Conservation (phyloP, 352 stramenopile species). For the Plasmopara viticola region DNA sequence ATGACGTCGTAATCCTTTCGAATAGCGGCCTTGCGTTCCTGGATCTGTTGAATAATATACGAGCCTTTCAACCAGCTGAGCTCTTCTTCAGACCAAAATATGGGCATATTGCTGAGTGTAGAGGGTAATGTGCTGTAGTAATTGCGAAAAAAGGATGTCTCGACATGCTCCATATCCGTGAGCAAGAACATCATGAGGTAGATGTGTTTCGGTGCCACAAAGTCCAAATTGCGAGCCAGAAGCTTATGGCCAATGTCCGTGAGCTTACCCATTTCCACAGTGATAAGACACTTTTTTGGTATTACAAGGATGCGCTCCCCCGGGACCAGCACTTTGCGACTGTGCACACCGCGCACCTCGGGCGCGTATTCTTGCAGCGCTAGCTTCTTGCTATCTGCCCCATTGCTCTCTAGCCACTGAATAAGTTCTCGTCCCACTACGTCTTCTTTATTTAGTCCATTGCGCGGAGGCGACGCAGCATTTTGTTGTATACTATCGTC, state of each 20-base stretch:
- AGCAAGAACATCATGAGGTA: slow-evolving; percentile 99
- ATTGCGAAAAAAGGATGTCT: slow-evolving; percentile 82
- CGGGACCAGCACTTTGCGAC: slow-evolving; percentile 72
- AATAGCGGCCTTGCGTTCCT: slow-evolving; percentile 94
- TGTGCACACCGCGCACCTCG: slow-evolving; percentile 91
- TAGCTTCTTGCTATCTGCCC: slow-evolving; percentile 75
- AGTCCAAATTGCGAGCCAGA: slow-evolving; percentile 88
- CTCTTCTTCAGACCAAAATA: slow-evolving; percentile 97
- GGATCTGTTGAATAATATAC: slow-evolving; percentile 92
- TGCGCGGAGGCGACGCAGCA: slow-evolving; percentile 3
- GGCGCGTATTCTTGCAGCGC: slow-evolving; percentile 84
- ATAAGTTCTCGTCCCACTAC: slow-evolving; percentile 61
- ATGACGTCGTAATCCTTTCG: slow-evolving; percentile 96
- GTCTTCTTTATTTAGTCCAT: slow-evolving; percentile 24
- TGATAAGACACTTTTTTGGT: slow-evolving; percentile 95
- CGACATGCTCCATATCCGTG: slow-evolving; percentile 91
- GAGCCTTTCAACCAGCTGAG: slow-evolving; percentile 88
- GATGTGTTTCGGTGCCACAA: slow-evolving; percentile 99
- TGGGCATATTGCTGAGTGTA: slow-evolving; percentile 96
- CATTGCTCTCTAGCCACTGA: slow-evolving; percentile 63
- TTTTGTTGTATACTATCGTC: not conserved
- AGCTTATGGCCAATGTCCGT: slow-evolving; percentile 94
- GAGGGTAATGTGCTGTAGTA: slow-evolving; percentile 98
- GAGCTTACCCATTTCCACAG: slow-evolving; percentile 98
- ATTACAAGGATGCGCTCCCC: slow-evolving; percentile 89